Conservation (phyloP, 2,329 filamentous ascomycete genomes). For the Penicillium nordicum region DNA sequence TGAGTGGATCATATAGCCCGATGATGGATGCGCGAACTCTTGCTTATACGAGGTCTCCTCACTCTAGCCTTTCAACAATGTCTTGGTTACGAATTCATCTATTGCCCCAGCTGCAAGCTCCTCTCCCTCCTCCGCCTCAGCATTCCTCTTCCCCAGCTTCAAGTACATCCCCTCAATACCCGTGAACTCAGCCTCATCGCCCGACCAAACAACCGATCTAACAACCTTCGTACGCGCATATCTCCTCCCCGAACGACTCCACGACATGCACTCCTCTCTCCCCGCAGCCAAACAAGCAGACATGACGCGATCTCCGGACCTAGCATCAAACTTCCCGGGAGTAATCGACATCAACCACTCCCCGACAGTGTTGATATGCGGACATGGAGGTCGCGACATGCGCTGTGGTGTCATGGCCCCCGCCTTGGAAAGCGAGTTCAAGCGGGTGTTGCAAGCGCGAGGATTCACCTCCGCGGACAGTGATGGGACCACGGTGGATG, state of each 20-base stretch:
- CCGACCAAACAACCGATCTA: constrained; percentile 26
- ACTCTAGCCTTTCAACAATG: constrained; percentile 73
- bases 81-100: constrained; percentile 73
- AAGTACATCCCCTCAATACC: constrained; percentile 72
- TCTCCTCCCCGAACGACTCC: constrained; percentile 37
- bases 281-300: constrained; percentile 26
- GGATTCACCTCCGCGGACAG: constrained; percentile 28
- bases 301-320: constrained; percentile 49
- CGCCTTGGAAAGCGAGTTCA: constrained; percentile 67
- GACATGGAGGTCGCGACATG: constrained; percentile 75
- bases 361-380: constrained; percentile 72
- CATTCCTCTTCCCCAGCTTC: constrained; percentile 78
- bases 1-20: constrained; percentile 17
- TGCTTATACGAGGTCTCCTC: constrained; percentile 2
- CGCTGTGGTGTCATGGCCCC: constrained; percentile 81
- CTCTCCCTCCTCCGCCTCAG: constrained; percentile 47
- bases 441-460: constrained; percentile 35
- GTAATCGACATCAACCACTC: constrained; percentile 61
- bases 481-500: constrained; percentile 26
- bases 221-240: constrained; percentile 46
- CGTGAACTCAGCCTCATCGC: constrained; percentile 52
- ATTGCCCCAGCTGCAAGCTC: constrained; percentile 54
- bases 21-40: background rate
- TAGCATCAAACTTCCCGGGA: constrained; percentile 52
- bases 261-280: constrained; percentile 33